phyloP scores from a whole-genome alignment of 768 basidiomycete species.

The Agrocybe praecox region DNA sequence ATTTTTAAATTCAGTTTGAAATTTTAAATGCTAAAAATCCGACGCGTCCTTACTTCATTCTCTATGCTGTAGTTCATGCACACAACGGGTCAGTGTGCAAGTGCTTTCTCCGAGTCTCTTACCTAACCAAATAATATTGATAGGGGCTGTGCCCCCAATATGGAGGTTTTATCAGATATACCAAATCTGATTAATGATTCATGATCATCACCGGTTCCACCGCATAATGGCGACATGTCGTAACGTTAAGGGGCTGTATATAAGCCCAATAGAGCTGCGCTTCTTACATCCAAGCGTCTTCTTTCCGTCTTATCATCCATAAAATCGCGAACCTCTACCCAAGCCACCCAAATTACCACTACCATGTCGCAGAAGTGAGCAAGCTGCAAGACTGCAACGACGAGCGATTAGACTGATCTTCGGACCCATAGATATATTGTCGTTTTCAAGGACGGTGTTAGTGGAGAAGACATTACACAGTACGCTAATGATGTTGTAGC shows the following conservation, averaged over 20 bases:
- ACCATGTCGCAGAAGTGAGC: conserved; percentile 9
- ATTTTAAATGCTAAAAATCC: too few relatives aligned
- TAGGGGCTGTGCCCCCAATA: not conserved
- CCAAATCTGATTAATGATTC: not conserved
- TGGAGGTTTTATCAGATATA: conserved; percentile 8
- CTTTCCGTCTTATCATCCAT: too few relatives aligned
- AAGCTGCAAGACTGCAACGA: not conserved
- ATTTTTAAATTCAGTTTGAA: too few relatives aligned
- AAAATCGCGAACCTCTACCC: too few relatives aligned
- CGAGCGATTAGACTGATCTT: not conserved
- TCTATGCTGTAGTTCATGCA: too few relatives aligned
- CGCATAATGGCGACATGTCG: not conserved
- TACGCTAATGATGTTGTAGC: conserved; percentile 14
- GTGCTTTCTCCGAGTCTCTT: too few relatives aligned
- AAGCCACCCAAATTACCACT: too few relatives aligned
- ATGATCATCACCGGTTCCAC: not conserved
- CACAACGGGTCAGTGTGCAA: too few relatives aligned
- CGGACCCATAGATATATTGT: conserved; percentile 10
- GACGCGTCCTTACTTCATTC: too few relatives aligned
- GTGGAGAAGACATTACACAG: conserved; percentile 13
- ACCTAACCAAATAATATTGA: not conserved
- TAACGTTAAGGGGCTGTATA: not conserved
- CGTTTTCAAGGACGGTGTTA: conserved; percentile 20
- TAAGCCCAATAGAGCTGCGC: not conserved
- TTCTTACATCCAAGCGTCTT: not conserved